Evolutionary conservation across 768 basidiomycete genomes (phyloP), one percentile per base, ranked within the genome.

Genomic region (Phylloporus sp.): DNA sequence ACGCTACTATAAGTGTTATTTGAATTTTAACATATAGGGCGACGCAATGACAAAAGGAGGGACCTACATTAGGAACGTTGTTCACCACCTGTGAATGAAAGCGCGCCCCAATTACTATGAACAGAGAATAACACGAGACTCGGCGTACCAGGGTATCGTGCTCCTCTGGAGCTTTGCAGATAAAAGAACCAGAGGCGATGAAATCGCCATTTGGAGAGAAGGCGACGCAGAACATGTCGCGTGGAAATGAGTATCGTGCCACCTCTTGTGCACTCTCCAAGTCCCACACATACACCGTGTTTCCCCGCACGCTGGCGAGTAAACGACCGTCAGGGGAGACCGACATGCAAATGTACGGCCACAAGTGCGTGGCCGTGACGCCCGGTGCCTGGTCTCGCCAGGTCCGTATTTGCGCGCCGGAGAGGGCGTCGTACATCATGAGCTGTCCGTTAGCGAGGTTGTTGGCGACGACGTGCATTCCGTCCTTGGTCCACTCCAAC

Each of bases 391-490:
- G 49, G 6, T 61, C 58, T 9, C 56, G 55, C 58, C 58, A 61
- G 4, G 21, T 49, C 3, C 59, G 58, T 31, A 59, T 47, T 28
- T 58, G 58, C 8, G 42, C 33, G 42, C 58, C 58, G 5, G 47
- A 35, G 15, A 38, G 39, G 7, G 55, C 37, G 34, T 59, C 59
- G 17, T 58, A 61, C 59, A 58, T 44, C 55, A 49, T 58, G 33
- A 61, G 43, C 22, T 58, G 59, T 11, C 59, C 59, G 13, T 41
- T 61, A n/a, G 58, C 42, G 34, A 61, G 52, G 42, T 61, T 59
- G 41, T 50, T 45, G 26, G 57, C 57, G 36, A 59, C 23, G 38
- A 59, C 51, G 26, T 57, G 48, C 0, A 1, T 1, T 2, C 57
- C 58, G 35, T 59, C 57, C 40, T 50, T 60, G 44, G 55, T 53